These are phyloP conservation scores for Pythium phragmiticola DNA, from an alignment of 352 stramenopile genomes.

Conservation along the genomic window DNA sequence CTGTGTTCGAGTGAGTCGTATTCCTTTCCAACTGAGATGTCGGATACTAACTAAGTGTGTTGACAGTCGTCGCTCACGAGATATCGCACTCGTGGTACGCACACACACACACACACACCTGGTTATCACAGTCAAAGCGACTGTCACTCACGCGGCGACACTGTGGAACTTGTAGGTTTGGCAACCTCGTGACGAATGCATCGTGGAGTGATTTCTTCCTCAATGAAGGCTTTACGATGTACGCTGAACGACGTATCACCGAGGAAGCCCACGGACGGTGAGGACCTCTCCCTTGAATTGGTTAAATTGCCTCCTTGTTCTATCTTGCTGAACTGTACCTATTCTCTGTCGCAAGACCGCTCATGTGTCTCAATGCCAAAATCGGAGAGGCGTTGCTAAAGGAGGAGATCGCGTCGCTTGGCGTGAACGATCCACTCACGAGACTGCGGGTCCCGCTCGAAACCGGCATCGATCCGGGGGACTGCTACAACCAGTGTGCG, in stretches of 20 bases:
- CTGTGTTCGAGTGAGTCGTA: constrained; percentile 51
- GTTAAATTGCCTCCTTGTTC: background rate
- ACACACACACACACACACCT: background rate
- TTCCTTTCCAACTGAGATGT: background rate
- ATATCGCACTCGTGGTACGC: constrained; percentile 79
- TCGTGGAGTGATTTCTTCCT: constrained; percentile 88
- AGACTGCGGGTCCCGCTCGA: constrained; percentile 68
- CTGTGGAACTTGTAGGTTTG: constrained; percentile 40
- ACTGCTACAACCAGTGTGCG: constrained; percentile 81
- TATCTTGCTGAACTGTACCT: background rate
- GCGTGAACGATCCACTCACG: constrained; percentile 66
- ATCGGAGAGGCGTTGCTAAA: constrained; percentile 62
- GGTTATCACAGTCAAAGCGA: background rate
- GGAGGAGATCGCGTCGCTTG: constrained; percentile 70
- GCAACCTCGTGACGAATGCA: constrained; percentile 81
- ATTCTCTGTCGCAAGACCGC: constrained; percentile 25
- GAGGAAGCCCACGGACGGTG: constrained; percentile 68
- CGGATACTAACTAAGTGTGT: background rate
- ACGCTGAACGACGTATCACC: constrained; percentile 70
- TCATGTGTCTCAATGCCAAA: constrained; percentile 75
- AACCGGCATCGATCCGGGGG: constrained; percentile 71
- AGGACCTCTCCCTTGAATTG: background rate
- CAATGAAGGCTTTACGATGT: constrained; percentile 90
- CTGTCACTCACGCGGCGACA: background rate
- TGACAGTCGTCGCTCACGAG: constrained; percentile 74